Evolutionary conservation across 331 rosid genomes (phyloP), one percentile per base, ranked within the genome.

Genomic region (Prunus yedoensis): DNA sequence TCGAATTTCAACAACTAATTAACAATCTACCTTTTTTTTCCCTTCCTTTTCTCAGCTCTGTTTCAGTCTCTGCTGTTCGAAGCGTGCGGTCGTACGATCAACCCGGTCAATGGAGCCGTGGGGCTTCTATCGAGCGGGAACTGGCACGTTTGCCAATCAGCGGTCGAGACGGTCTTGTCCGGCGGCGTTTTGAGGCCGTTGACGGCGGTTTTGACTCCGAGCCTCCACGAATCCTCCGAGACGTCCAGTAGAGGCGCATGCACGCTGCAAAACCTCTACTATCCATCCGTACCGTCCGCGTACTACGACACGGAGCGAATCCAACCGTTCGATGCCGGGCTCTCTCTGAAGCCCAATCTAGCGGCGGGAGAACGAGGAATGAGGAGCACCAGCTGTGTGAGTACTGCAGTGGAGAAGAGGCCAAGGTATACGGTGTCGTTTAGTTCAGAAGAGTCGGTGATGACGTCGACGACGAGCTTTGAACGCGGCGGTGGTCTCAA

Each of bases 31-130:
- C 54, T 17, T 23, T 51, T 8, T 8, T 15, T 16, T 27, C 41
- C 45, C 53, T 62, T 41, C 21, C 2, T 25, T 56, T 54, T 17
- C 10, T 9, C 56, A 91, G 97, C 87, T 63, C 35, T 91, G 71
- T 87, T 91, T 68, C 94, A 83, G 87, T 91, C 94, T 41, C 88
- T 91, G 63, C 71, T 91, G 1, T 91, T 79, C 49, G 97, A 91
- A 72, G 94, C 92, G 14, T 91, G 97, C 62, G 94, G 96, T 2
- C 89, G 96, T 18, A 84, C 88, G 38, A 79, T 91, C 25, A 91
- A 89, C 27, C 94, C 94, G 46, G 96, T 91, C 30, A 79, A 81
- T 75, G 96, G 96, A 2, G 92, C 92, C 3, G 87, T 91, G 14
- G 94, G 94, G 14, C 83, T 91, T 1, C 78, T 91, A 1, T 79